Evolutionary conservation across 2,329 filamentous ascomycete genomes (phyloP), one percentile per base, ranked within the genome.

Genomic region (Fusarium sp.): DNA sequence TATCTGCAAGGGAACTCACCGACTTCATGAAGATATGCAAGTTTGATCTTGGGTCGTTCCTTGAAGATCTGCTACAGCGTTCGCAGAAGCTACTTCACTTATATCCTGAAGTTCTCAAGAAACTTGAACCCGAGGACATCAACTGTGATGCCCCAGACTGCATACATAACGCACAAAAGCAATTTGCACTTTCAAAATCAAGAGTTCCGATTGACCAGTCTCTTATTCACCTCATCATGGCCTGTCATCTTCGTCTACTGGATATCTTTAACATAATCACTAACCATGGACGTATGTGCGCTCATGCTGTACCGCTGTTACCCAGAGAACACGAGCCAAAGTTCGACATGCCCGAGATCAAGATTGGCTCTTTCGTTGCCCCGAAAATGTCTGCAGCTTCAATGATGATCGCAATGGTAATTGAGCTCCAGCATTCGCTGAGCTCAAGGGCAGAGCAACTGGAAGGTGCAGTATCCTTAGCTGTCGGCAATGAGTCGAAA

Each of bases 271-370:
- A 81, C 27, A 72, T 70, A 25, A 60, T 85, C 10, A 63, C 81
- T 25, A 71, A 71, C 23, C 78, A 79, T 29, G 76, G 78, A 11
- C 74, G 74, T 16, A 66, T 79, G 16, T 85, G 84, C 66, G 71
- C 75, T 18, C 75, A 77, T 33, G 69, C 80, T 45, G 77, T 78
- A 11, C 51, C 76, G 0, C 76, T 76, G 2, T 70, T 79, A 2
- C 78, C 80, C 1, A 58, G 69, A 10, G 69, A 76, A 18, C 64
- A 75, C 19, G 78, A 80, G 19, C 81, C 79, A 1, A 75, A 77
- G 10, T 77, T 84, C 41, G 78, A 80, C 23, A 78, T 84, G 7
- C 82, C 83, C 0, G 80, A 84, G 51, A 80, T 84, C 19, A 80
- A 80, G 8, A 79, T 85, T 10, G 84, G 84, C 4, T 80, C 80